These are phyloP conservation scores for Penicillium sp. DNA, from an alignment of 2,329 filamentous ascomycete species.

Conservation along the genomic window DNA sequence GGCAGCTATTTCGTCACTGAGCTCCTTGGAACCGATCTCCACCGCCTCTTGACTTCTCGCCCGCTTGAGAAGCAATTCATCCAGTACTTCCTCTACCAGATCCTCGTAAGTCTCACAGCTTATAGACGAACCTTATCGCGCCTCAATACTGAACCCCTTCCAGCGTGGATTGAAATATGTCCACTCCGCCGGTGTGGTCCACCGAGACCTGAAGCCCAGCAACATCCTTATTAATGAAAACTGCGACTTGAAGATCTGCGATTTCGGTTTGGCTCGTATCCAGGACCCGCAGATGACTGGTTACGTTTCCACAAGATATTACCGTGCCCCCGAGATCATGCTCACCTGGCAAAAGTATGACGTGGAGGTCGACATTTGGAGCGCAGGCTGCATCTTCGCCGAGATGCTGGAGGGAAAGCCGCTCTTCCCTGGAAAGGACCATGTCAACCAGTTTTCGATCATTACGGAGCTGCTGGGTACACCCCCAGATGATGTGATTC, in stretches of 20 bases:
- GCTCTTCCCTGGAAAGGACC: constrained; percentile 96
- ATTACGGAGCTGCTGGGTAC: constrained; percentile 97
- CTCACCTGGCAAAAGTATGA: constrained; percentile 99
- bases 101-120: constrained; percentile 68
- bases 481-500: constrained; percentile 96
- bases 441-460: constrained; percentile 99
- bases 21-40: constrained; percentile 92
- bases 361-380: constrained; percentile 99
- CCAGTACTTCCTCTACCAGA: constrained; percentile 99
- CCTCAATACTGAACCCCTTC: constrained; percentile 22
- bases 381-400: constrained; percentile 96
- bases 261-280: constrained; percentile 95
- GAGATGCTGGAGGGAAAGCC: constrained; percentile 99
- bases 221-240: constrained; percentile 99
- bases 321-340: constrained; percentile 98
- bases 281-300: constrained; percentile 99
- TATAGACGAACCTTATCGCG: not conserved
- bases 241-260: constrained; percentile 99
- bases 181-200: constrained; percentile 95
- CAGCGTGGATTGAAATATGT: constrained; percentile 98
- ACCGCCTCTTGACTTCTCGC: constrained; percentile 89
- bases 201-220: constrained; percentile 96
- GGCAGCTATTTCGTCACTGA: constrained; percentile 95
- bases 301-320: constrained; percentile 98
- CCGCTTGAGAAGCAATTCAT: constrained; percentile 99